phyloP scores from a whole-genome alignment of 2,329 filamentous ascomycete genomes.

The Pseudogymnoascus sp. region DNA sequence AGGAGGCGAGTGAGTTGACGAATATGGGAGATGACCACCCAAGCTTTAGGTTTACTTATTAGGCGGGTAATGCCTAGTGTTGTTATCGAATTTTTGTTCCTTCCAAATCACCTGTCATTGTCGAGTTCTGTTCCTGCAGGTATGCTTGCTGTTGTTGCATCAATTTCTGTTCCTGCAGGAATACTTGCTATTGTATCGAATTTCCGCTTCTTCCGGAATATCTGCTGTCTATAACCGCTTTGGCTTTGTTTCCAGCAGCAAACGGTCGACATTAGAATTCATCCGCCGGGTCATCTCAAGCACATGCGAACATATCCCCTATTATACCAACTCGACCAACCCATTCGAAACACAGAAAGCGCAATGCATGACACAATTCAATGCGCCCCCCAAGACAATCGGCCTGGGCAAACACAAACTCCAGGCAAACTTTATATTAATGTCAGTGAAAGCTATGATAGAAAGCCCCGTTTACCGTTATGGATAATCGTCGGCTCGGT shows the following conservation, averaged over 20 bases:
- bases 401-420: background rate
- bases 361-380: background rate
- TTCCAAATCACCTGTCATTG: background rate
- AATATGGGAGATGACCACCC: conserved; percentile 50
- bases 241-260: background rate
- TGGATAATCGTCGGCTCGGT: background rate
- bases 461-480: background rate
- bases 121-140: too few relatives aligned
- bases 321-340: background rate
- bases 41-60: conserved; percentile 38
- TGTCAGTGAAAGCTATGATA: conserved; percentile 7
- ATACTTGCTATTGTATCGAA: too few relatives aligned
- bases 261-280: background rate
- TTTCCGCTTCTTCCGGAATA: too few relatives aligned
- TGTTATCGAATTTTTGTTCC: background rate
- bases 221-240: background rate
- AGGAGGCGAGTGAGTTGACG: conserved; percentile 20
- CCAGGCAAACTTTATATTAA: conserved; percentile 1
- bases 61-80: background rate
- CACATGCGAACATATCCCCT: background rate
- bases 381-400: background rate
- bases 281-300: background rate
- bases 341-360: background rate
- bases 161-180: too few relatives aligned
- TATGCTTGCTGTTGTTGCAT: too few relatives aligned